phyloP scores from a whole-genome alignment of 176 grass and related monocot species.

The Raddia guianensis region DNA sequence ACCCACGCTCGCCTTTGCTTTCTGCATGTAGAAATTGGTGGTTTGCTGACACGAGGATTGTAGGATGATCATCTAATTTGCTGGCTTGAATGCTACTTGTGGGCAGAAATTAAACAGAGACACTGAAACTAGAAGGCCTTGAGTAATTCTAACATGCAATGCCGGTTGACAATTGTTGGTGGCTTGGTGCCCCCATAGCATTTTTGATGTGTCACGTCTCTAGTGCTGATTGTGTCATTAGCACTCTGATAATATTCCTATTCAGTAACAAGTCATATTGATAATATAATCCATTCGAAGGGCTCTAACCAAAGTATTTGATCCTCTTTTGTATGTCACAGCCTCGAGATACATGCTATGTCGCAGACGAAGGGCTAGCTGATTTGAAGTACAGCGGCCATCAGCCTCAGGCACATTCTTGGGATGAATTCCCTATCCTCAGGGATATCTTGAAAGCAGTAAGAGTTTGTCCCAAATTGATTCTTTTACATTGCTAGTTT shows the following conservation, averaged over 20 bases:
- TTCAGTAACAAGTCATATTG: too few species aligned
- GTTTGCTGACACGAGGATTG: background rate
- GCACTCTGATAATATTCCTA: background rate
- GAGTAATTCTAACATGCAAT: background rate
- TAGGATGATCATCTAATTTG: background rate
- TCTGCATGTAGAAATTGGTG: background rate
- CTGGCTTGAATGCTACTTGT: background rate
- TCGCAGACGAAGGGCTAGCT: constrained; percentile 67
- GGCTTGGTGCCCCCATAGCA: background rate
- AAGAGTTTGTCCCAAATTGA: background rate
- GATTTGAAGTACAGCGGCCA: constrained; percentile 77
- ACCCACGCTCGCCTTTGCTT: background rate
- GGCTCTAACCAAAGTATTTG: background rate
- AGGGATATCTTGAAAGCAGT: constrained; percentile 78
- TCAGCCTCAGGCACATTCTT: constrained; percentile 64
- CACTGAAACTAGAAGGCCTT: background rate
- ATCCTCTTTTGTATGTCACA: constrained; percentile 15
- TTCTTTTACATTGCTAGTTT: background rate
- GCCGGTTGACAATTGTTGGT: background rate
- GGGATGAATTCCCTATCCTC: constrained; percentile 84
- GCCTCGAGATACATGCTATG: constrained; percentile 76
- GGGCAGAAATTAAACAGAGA: background rate
- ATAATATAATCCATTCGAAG: background rate
- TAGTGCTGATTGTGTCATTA: background rate
- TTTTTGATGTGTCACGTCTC: background rate